Evolutionary conservation across 352 stramenopile species (phyloP).

Genomic region (Phytophthora sp.): DNA sequence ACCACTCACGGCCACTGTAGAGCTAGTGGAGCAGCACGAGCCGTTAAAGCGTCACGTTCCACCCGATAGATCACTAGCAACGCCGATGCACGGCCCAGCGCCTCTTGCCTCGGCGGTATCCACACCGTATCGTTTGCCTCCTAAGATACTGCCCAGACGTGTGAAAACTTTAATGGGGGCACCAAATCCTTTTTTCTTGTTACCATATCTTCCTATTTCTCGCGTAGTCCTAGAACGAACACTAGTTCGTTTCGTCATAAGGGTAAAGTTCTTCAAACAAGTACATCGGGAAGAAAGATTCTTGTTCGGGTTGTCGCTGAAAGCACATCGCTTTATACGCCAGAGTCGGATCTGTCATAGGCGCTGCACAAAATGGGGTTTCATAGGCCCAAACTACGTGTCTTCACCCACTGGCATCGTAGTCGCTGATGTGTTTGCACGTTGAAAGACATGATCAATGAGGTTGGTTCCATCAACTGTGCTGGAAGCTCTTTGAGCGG

Average conservation of each 20-base stretch:
- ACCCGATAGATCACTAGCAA: no score
- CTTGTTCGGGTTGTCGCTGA: neutral
- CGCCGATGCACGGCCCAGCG: no score
- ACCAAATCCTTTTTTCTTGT: no score
- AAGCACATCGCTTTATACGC: slow-evolving; percentile 25
- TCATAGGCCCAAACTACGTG: slow-evolving; percentile 11
- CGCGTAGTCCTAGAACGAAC: no score
- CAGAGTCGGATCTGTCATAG: slow-evolving; percentile 15
- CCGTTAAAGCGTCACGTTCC: no score
- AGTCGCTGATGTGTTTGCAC: slow-evolving; percentile 21
- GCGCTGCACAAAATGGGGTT: slow-evolving; percentile 14
- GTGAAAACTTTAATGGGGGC: no score
- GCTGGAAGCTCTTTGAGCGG: slow-evolving; percentile 19
- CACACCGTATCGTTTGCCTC: no score
- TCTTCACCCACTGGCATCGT: slow-evolving; percentile 27
- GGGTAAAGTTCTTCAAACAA: slow-evolving; percentile 1
- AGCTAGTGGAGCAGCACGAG: no score
- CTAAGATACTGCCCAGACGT: no score
- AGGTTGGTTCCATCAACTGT: slow-evolving; percentile 1
- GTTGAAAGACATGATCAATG: slow-evolving; percentile 26
- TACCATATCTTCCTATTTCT: no score
- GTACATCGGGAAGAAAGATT: slow-evolving; percentile 6
- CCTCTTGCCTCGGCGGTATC: no score
- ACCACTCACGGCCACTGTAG: no score
- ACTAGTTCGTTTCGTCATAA: neutral